phyloP scores from a whole-genome alignment of 371 early-diverging fungal genomes.

The Apophysomyces sp. region DNA sequence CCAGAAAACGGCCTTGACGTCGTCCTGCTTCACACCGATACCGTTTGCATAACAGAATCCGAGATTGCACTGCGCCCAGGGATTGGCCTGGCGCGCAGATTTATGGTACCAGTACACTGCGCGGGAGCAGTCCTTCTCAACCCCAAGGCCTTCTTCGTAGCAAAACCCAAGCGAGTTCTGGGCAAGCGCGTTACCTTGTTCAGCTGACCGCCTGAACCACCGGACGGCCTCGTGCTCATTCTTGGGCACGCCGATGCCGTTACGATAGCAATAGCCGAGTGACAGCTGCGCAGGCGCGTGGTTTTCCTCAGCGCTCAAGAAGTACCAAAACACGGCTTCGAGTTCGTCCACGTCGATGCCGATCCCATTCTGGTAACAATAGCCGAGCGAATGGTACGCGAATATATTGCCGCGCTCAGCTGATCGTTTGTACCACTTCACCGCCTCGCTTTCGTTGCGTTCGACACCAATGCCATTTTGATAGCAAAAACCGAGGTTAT shows the following conservation, averaged over 20 bases:
- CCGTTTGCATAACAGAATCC: conserved; percentile 84
- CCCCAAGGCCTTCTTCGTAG: conserved; percentile 74
- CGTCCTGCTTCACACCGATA: conserved; percentile 60
- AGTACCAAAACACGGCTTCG: conserved; percentile 73
- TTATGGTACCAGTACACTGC: conserved; percentile 79
- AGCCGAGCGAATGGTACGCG: conserved; percentile 85
- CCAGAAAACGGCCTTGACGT: conserved; percentile 66
- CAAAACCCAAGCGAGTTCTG: conserved; percentile 84
- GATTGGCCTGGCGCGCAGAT: conserved; percentile 73
- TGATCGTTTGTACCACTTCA: conserved; percentile 69
- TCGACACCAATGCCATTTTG: conserved; percentile 80
- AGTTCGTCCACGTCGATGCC: conserved; percentile 67
- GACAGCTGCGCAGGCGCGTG: conserved; percentile 74
- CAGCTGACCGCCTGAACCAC: conserved; percentile 68
- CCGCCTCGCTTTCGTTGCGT: conserved; percentile 62
- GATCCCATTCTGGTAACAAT: conserved; percentile 89
- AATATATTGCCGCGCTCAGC: conserved; percentile 79
- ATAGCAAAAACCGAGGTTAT: conserved; percentile 86
- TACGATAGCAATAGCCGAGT: conserved; percentile 83
- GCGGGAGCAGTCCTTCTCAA: conserved; percentile 53
- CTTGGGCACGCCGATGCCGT: conserved; percentile 71
- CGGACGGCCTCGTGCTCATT: conserved; percentile 65
- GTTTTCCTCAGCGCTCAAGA: conserved; percentile 58
- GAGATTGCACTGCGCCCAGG: conserved; percentile 82
- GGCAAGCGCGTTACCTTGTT: conserved; percentile 75